Evolutionary conservation across 306 rosid species (phyloP), one percentile per base, ranked within the genome.

Genomic region (Cotoneaster glaucophyllus): DNA sequence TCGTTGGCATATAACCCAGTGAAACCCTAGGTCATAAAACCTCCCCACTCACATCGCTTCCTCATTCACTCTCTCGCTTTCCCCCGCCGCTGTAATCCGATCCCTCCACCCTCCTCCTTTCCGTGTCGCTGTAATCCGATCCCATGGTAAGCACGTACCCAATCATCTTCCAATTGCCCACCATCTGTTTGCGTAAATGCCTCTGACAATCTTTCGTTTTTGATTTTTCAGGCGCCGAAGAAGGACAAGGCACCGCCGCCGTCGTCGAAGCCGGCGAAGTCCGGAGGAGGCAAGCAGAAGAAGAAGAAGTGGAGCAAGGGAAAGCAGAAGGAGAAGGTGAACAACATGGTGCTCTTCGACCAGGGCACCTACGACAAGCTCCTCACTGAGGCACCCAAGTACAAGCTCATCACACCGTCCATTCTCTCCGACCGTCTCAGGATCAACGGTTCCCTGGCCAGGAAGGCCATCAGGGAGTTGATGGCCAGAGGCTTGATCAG

Each of bases 341-440:
- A 62, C 34, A 62, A 62, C 66, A 62, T 62, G 66, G 66, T 62
- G 11, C 66, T 62, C 39, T 62, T 62, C 12, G 66, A 62, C 66
- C 66, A 62, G 66, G 66, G 66, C 9, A 62, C 66, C 21, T 62
- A 62, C n/a, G 66, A 62, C 66, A 62, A 62, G 66, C 66, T 62
- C 21, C 32, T 62, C 39, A 15, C 66, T 0, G 66, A 62, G 66
- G 66, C 66, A 0, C 66, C 66, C n/a, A 62, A 62, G 66, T 62
- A 62, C 32, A 62, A 62, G 21, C 66, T 62, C 39, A 62, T 62
- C 66, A 62, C 66, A 14, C 66, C 66, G 5, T 62, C 66, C n/a
- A 62, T 62, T 62, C 66, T 62, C 21, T 62, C 66, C 66, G 66
- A 62, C 39, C 66, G 66, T 62, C 66, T 62, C 37, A 62, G 66